Evolutionary conservation across 176 grass and related monocot genomes (phyloP).

Genomic region (Cenchrus fungigraminus): DNA sequence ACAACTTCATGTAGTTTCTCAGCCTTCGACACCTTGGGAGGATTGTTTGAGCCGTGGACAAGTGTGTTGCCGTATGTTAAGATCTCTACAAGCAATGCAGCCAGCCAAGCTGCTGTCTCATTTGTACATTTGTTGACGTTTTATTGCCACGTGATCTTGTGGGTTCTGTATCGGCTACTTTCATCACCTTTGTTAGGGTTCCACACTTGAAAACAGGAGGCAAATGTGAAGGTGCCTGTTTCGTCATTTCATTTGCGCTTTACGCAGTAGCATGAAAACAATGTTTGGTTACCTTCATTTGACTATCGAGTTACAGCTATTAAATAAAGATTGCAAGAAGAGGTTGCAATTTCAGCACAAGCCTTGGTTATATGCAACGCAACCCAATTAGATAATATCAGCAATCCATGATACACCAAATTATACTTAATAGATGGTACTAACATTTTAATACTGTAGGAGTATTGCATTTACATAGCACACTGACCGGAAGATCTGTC

Average conservation of each 20-base stretch:
- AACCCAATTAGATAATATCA: not conserved
- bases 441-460: not conserved
- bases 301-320: not conserved
- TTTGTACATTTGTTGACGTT: not conserved
- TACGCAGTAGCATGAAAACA: no score
- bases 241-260: no score
- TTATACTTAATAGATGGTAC: not conserved
- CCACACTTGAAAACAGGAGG: constrained; percentile 3
- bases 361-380: not conserved
- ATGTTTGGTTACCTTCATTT: not conserved
- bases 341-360: not conserved
- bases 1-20: constrained; percentile 20
- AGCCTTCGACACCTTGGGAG: not conserved
- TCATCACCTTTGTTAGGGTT: not conserved
- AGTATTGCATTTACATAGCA: not conserved
- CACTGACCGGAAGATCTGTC: not conserved
- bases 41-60: constrained; percentile 5
- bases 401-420: not conserved
- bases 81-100: constrained; percentile 4
- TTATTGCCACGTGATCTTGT: not conserved
- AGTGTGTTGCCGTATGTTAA: constrained; percentile 25
- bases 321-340: not conserved
- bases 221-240: not conserved
- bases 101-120: constrained; percentile 14
- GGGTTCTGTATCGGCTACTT: not conserved